phyloP scores from a whole-genome alignment of 2,329 filamentous ascomycete genomes.

The Fusarium dimerum region DNA sequence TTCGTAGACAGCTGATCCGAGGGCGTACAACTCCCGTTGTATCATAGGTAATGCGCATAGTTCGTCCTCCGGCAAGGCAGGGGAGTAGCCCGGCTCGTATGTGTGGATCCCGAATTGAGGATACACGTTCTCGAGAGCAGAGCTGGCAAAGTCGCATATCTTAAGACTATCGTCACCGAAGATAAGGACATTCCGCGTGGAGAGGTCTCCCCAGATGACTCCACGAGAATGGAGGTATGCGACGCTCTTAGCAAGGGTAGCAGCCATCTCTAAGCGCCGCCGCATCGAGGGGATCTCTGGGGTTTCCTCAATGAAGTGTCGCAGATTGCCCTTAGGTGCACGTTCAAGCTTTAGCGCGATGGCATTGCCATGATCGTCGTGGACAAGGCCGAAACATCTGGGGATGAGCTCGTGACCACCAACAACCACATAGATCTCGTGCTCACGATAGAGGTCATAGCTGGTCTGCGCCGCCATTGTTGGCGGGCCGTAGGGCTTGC shows the following conservation, averaged over 20 bases:
- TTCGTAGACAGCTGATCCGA: constrained; percentile 5
- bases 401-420: constrained; percentile 2
- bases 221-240: constrained; percentile 4
- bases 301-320: constrained; percentile 3
- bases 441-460: constrained; percentile 5
- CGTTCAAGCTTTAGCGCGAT: constrained; percentile 5
- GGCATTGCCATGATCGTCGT: constrained; percentile 1
- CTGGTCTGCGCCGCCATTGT: constrained; percentile 2
- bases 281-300: constrained; percentile 1
- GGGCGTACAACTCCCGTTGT: constrained; percentile 7
- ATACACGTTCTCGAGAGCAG: constrained; percentile 1
- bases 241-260: not conserved
- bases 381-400: constrained; percentile 3
- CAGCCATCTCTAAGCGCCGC: constrained; percentile 1
- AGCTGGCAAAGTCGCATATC: constrained; percentile 2
- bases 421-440: constrained; percentile 5
- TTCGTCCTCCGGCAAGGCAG: constrained; percentile 6
- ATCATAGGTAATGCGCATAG: constrained; percentile 1
- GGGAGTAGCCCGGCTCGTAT: constrained; percentile 7
- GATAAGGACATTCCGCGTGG: constrained; percentile 3
- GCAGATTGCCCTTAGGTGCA: constrained; percentile 3
- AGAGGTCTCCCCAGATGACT: constrained; percentile 5
- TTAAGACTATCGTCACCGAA: constrained; percentile 2
- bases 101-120: constrained; percentile 6
- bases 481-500: constrained; percentile 4